Evolutionary conservation across 768 basidiomycete genomes (phyloP).

Genomic region (Pleurotus djamor): DNA sequence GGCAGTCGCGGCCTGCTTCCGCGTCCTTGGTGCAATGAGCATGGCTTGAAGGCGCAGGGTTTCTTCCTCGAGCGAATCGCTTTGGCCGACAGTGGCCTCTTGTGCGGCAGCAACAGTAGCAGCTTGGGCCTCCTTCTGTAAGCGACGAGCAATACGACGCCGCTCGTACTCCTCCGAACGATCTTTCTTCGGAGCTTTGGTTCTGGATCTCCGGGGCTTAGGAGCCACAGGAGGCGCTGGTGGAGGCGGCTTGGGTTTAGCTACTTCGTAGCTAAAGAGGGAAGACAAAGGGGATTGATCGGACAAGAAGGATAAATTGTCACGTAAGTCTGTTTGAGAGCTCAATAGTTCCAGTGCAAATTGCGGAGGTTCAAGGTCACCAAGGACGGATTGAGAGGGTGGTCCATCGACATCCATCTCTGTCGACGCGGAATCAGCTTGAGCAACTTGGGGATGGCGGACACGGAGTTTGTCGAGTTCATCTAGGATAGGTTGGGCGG

Average conservation of each 20-base stretch:
- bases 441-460: not conserved
- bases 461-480: constrained; percentile 31
- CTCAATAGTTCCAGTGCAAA: constrained; percentile 54
- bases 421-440: not conserved
- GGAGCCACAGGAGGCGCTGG: constrained; percentile 43
- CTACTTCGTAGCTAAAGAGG: constrained; percentile 68
- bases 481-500: constrained; percentile 35
- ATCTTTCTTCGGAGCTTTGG: constrained; percentile 24
- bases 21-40: constrained; percentile 47
- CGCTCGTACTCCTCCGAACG: constrained; percentile 36
- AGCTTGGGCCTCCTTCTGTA: constrained; percentile 16
- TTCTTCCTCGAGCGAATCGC: too few species aligned
- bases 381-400: constrained; percentile 30
- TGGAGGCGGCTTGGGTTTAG: constrained; percentile 57
- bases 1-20: constrained; percentile 37
- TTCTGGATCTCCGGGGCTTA: constrained; percentile 29
- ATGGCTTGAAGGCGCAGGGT: too few species aligned
- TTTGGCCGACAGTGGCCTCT: constrained; percentile 21
- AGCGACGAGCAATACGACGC: constrained; percentile 7
- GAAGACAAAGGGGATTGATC: constrained; percentile 59
- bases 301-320: constrained; percentile 53
- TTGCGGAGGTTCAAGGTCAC: constrained; percentile 75
- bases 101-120: constrained; percentile 14
- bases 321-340: constrained; percentile 49
- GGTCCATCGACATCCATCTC: not conserved